phyloP scores from a whole-genome alignment of 1,284 basidiomycete genomes.

The Ceratobasidium sp. region DNA sequence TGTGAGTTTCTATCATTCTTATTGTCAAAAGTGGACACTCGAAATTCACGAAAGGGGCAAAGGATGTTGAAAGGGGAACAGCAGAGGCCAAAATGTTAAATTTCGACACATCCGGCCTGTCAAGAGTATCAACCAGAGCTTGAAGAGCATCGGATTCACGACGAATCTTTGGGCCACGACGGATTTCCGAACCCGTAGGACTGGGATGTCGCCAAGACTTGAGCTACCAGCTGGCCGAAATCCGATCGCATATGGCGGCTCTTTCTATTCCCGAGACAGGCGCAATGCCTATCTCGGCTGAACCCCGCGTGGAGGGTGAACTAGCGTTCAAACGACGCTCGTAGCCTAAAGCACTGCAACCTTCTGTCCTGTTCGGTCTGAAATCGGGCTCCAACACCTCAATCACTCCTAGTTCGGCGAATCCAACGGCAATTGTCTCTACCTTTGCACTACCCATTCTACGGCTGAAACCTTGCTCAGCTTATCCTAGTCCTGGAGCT shows the following conservation, averaged over 20 bases:
- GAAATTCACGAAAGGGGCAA: too few species aligned
- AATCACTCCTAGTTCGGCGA: conserved; percentile 17
- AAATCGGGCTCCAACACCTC: background rate
- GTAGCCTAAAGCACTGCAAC: conserved; percentile 21
- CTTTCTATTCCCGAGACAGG: background rate
- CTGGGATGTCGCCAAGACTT: too few species aligned
- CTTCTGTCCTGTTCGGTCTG: too few species aligned
- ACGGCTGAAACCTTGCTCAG: conserved; percentile 4
- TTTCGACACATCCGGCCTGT: too few species aligned
- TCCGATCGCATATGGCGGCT: background rate
- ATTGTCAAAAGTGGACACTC: too few species aligned
- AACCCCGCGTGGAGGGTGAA: background rate
- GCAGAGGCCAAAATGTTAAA: too few species aligned
- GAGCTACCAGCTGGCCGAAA: too few species aligned
- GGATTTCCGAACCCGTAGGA: background rate
- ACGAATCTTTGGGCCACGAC: background rate
- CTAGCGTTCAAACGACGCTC: background rate
- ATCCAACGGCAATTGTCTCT: background rate
- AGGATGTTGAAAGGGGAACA: too few species aligned
- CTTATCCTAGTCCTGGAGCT: conserved; percentile 18
- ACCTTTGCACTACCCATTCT: background rate
- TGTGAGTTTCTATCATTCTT: too few species aligned
- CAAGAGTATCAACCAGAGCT: too few species aligned
- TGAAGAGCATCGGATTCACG: too few species aligned
- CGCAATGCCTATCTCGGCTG: background rate